Evolutionary conservation across 345 rosid species (phyloP), one percentile per base, ranked within the genome.

Genomic region (Salix exigua): DNA sequence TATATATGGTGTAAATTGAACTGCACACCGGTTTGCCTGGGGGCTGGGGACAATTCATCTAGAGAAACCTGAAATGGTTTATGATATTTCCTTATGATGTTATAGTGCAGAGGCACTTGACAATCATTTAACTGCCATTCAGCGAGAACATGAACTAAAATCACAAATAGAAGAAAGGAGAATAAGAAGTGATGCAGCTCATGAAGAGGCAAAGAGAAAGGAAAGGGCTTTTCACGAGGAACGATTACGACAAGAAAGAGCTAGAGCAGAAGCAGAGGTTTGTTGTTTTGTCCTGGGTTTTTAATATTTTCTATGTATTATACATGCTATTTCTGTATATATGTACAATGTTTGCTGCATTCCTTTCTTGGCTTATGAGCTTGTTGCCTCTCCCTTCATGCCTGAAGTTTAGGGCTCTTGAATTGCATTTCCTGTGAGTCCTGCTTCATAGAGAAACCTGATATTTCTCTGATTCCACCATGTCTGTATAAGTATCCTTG

Each of bases 71-170:
- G 25, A 16, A 65, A 28, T 33, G 23, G 11, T 33, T 78, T 12
- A 10, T 75, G 44, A 80, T 37, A 37, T 64, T 55, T 66, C 53
- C 7, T 73, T 30, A 1, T 68, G 38, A 65, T 70, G 11, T 74
- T 87, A 16, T 74, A 93, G 99, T 79, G 98, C 98, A 77, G 97
- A 96, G 86, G 98, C 93, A 77, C 93, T 96, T 70, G 99, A 93
- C 83, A 82, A 86, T 79, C 97, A 96, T 84, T 85, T 96, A 79
- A 92, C 97, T 70, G 90, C 87, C 74, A 72, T 96, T 79, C 99
- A 91, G 83, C 88, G 89, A 75, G 93, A 96, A 44, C 92, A 92
- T 83, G 88, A 91, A 84, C 79, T 85, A 38, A 96, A 88, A 85
- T 96, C 94, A 14, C 97, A 91, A 79, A 90, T 91, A 76, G 98